A percentile compares a stretch with the other conserved stretches of the same genome.
These are phyloP conservation scores for Linum tenue DNA, from an alignment of 345 rosid genomes.

Conservation along the genomic window DNA sequence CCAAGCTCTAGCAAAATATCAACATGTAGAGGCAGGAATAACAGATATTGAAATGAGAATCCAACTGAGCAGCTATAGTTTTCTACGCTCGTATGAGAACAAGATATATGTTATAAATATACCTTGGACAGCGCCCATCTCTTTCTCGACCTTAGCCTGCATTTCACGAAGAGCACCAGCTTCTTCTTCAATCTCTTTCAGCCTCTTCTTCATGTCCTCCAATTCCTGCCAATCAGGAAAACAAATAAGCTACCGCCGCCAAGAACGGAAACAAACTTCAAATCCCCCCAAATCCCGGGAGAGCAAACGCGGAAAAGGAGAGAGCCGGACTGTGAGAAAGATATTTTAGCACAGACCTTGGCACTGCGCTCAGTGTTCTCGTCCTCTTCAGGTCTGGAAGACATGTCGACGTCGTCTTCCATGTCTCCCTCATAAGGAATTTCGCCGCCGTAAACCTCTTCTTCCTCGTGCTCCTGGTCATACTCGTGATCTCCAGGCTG, in stretches of 20 bases:
- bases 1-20: neutral
- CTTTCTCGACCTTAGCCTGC: conserved; percentile 99
- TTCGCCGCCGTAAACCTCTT: conserved; percentile 70
- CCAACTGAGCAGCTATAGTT: neutral
- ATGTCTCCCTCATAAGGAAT: conserved; percentile 75
- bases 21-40: neutral
- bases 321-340: neutral
- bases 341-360: conserved; percentile 30
- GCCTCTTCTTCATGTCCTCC: conserved; percentile 96
- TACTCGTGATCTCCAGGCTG: conserved; percentile 67
- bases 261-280: conserved; percentile 1
- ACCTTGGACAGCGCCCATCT: conserved; percentile 98
- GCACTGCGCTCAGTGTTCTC: conserved; percentile 48
- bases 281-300: neutral
- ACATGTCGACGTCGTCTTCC: conserved; percentile 52
- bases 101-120: neutral
- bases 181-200: conserved; percentile 95
- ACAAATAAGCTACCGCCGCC: neutral
- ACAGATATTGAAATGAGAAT: neutral
- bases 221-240: conserved; percentile 42
- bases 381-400: conserved; percentile 41
- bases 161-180: conserved; percentile 97
- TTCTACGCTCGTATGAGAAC: neutral
- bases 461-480: conserved; percentile 13
- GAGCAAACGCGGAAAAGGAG: neutral